A percentile compares a stretch with the other conserved stretches of the same genome.
phyloP scores from a whole-genome alignment of 2,329 filamentous ascomycete species.

The Pseudophaeomoniella oleicola region DNA sequence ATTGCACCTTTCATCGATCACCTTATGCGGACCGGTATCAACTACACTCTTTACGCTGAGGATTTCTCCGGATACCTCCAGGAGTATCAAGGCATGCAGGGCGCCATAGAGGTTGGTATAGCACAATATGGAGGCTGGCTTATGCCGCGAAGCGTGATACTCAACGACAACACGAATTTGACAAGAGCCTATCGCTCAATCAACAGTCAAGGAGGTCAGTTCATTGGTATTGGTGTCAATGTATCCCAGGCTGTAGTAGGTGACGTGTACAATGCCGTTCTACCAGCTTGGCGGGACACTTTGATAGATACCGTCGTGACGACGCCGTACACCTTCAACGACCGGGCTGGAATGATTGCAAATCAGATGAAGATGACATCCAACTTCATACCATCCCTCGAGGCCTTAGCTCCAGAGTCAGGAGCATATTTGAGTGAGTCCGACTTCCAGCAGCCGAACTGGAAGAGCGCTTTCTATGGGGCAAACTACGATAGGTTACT shows the following conservation, averaged over 20 bases:
- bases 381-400: constrained; percentile 22
- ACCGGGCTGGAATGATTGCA: constrained; percentile 19
- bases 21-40: constrained; percentile 22
- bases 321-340: constrained; percentile 22
- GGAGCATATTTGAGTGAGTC: constrained; percentile 17
- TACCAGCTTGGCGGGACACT: constrained; percentile 23
- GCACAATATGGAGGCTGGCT: constrained; percentile 20
- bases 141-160: constrained; percentile 19
- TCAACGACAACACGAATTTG: constrained; percentile 15
- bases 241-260: constrained; percentile 19
- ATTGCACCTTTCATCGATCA: constrained; percentile 29
- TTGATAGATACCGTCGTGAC: constrained; percentile 21
- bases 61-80: constrained; percentile 19
- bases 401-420: constrained; percentile 22
- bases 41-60: constrained; percentile 14
- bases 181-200: constrained; percentile 19
- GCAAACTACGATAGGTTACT: constrained; percentile 30
- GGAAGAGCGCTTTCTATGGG: constrained; percentile 16
- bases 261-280: constrained; percentile 23
- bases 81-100: constrained; percentile 18
- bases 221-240: constrained; percentile 24
- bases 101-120: constrained; percentile 21
- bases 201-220: constrained; percentile 18
- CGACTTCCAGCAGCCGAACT: constrained; percentile 12
- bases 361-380: constrained; percentile 24